Evolutionary conservation across 2,329 filamentous ascomycete genomes (phyloP), one percentile per base, ranked within the genome.

Genomic region (Botryosphaeria dothidea): DNA sequence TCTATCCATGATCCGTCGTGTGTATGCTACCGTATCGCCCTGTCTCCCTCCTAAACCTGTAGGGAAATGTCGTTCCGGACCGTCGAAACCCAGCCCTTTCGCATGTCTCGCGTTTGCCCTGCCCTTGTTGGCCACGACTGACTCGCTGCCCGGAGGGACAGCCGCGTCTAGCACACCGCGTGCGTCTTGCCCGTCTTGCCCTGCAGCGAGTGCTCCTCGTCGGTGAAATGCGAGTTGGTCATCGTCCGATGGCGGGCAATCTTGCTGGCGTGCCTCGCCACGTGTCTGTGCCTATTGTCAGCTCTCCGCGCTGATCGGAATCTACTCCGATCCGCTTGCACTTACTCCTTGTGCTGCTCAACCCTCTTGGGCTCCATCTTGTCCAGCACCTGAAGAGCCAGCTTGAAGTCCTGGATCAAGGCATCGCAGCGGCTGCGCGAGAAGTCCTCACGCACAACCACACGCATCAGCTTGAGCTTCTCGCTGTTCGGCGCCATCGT

Each of bases 371-470:
- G 82, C 72, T 97, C 92, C 83, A 95, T 90, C 66, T 87, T 81
- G 68, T 90, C 86, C 27, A 98, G 82, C 45, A 91, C 83, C 54
- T 87, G 82, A 68, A 93, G 75, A 68, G 91, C 92, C 58, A 93
- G 82, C 81, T 91, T 92, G 79, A 97, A 88, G 74, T 97, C 93
- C 27, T 76, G 72, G 67, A 97, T 79, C 51, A 98, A 82, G 9
- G 86, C 83, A 74, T 98, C 93, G 73, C 92, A 96, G 43, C 93
- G 86, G 70, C 84, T 88, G 77, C 90, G 89, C 52, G 88, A 91
- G 71, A 98, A 97, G 79, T 97, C 94, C 79, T 97, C 94, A 58
- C 94, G 88, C 4, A 97, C 92, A 0, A 98, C 94, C 4, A 97
- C 88, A 41, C 94, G 89, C 82, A 97, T 88, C 86, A 98, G 90